Conservation (phyloP, 805 yeast genomes). For the Jamesozyma piceae region DNA sequence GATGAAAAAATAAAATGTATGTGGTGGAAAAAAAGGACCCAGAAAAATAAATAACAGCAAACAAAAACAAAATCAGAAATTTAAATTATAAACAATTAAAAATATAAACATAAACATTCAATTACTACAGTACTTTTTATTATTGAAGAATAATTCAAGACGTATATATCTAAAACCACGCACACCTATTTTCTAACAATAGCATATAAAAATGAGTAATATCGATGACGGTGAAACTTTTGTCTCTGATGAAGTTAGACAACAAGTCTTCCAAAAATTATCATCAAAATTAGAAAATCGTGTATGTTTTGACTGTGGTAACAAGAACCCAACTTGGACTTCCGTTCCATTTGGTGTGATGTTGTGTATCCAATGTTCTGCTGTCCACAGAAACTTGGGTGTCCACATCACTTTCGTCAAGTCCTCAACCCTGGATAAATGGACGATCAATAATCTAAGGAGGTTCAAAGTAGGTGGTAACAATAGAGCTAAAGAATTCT, state of each 20-base stretch:
- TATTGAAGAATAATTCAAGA: too few relatives aligned
- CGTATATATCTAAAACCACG: too few relatives aligned
- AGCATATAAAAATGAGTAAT: slow-evolving; percentile 19
- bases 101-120: not conserved
- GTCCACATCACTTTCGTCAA: slow-evolving; percentile 94
- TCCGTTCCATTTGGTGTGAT: slow-evolving; percentile 93
- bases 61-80: not conserved
- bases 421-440: slow-evolving; percentile 83
- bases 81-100: not conserved
- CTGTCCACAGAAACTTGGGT: slow-evolving; percentile 91
- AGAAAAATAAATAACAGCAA: not conserved
- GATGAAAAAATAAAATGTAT: too few relatives aligned
- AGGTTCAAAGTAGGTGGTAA: slow-evolving; percentile 93
- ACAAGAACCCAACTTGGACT: slow-evolving; percentile 96
- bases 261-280: slow-evolving; percentile 52
- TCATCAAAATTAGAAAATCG: slow-evolving; percentile 63
- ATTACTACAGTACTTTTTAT: too few relatives aligned
- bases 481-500: slow-evolving; percentile 73
- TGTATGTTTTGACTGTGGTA: slow-evolving; percentile 86
- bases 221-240: slow-evolving; percentile 27
- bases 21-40: not conserved
- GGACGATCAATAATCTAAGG: slow-evolving; percentile 86
- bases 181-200: too few relatives aligned
- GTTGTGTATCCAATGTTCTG: slow-evolving; percentile 88
- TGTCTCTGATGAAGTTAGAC: slow-evolving; percentile 63